A percentile compares a stretch with the other conserved stretches of the same genome.
Conservation (phyloP, 2,329 filamentous ascomycete species). For the Fusarium brachygibbosum region DNA sequence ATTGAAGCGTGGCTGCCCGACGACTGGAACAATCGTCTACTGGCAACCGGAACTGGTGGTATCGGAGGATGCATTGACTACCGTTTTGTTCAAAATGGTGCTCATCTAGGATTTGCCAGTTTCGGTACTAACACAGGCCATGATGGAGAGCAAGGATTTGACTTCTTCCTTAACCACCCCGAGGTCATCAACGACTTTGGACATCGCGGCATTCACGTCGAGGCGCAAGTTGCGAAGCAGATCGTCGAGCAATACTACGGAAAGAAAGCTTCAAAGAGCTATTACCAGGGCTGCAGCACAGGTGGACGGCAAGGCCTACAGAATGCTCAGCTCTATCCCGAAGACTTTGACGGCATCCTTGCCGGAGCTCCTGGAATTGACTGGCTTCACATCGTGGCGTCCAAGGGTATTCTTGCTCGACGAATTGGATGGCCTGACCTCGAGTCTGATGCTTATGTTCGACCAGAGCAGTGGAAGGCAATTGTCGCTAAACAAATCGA, state of each 20-base stretch:
- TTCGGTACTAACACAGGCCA: constrained; percentile 11
- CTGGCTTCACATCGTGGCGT: constrained; percentile 21
- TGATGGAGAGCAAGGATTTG: constrained; percentile 6
- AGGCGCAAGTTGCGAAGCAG: constrained; percentile 7
- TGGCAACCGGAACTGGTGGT: constrained; percentile 18
- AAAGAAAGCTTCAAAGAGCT: not conserved
- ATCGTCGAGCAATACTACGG: constrained; percentile 16
- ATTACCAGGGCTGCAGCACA: constrained; percentile 19
- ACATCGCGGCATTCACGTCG: constrained; percentile 11
- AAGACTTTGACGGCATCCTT: constrained; percentile 19
- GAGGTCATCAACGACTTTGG: constrained; percentile 16
- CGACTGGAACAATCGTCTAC: constrained; percentile 5
- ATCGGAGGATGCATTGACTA: constrained; percentile 19
- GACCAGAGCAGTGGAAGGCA: constrained; percentile 12
- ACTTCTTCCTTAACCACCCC: constrained; percentile 17
- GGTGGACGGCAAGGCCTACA: constrained; percentile 12
- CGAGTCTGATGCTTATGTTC: not conserved
- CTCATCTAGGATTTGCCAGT: constrained; percentile 8
- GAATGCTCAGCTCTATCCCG: constrained; percentile 14
- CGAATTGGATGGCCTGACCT: constrained; percentile 9
- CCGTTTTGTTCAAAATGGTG: not conserved
- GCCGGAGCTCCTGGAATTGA: constrained; percentile 11
- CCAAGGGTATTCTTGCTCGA: constrained; percentile 11
- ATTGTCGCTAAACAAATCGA: constrained; percentile 18
- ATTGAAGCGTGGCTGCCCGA: constrained; percentile 17